phyloP scores from a whole-genome alignment of 441 rosid species.

The Geranium incanum region DNA sequence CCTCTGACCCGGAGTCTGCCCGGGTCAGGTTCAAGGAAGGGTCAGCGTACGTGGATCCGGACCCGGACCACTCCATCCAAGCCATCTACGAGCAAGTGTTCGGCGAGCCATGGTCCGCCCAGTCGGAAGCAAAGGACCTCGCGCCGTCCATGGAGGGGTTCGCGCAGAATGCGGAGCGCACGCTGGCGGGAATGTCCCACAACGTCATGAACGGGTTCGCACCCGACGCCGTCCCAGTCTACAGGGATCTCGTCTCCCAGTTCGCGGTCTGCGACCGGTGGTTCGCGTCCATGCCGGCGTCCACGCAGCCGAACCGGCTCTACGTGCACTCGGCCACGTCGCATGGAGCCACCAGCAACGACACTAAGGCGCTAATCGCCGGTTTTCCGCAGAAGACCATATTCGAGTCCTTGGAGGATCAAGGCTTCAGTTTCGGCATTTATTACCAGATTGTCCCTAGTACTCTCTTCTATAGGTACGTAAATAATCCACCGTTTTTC shows the following conservation, averaged over 20 bases:
- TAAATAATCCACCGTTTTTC: too few relatives aligned
- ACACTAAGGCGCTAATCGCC: slow-evolving; percentile 13
- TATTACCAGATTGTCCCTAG: slow-evolving; percentile 23
- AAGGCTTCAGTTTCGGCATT: slow-evolving; percentile 17
- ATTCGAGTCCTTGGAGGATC: slow-evolving; percentile 23
- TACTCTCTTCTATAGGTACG: slow-evolving; percentile 22
- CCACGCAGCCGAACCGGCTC: slow-evolving; percentile 37
- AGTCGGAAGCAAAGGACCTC: slow-evolving; percentile 18
- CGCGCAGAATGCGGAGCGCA: slow-evolving; percentile 62
- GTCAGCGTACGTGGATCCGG: slow-evolving; percentile 63
- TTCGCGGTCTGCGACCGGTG: slow-evolving; percentile 76
- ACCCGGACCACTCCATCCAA: slow-evolving; percentile 85
- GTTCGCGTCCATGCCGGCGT: slow-evolving; percentile 67
- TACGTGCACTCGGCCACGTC: slow-evolving; percentile 24
- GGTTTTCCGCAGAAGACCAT: slow-evolving; percentile 25
- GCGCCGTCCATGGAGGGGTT: slow-evolving; percentile 67
- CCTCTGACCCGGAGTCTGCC: slow-evolving; percentile 44
- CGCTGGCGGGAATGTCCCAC: slow-evolving; percentile 49
- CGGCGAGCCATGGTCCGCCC: slow-evolving; percentile 49
- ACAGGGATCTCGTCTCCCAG: slow-evolving; percentile 50
- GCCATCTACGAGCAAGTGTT: slow-evolving; percentile 82
- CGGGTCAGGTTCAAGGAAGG: slow-evolving; percentile 39
- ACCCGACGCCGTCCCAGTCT: slow-evolving; percentile 62
- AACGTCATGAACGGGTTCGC: slow-evolving; percentile 75
- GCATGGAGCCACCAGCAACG: slow-evolving; percentile 22